phyloP scores from a whole-genome alignment of 1,284 basidiomycete species.

The Papiliotrema fonsecae region DNA sequence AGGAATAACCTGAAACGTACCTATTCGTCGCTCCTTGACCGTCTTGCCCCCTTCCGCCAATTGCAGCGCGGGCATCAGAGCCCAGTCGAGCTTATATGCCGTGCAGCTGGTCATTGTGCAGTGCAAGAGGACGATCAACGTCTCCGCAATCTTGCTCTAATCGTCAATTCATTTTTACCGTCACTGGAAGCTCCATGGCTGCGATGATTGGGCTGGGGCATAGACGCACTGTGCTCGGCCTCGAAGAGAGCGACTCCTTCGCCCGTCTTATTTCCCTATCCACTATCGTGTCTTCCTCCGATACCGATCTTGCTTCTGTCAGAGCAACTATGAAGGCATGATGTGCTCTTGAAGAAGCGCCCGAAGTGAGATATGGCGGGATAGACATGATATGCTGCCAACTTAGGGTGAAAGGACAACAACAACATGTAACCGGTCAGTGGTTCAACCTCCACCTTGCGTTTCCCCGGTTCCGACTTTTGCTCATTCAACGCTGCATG shows the following conservation, averaged over 20 bases:
- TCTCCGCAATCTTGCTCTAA: slow-evolving; percentile 30
- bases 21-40: slow-evolving; percentile 27
- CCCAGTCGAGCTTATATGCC: slow-evolving; percentile 21
- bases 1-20: slow-evolving; percentile 17
- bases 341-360: slow-evolving; percentile 40
- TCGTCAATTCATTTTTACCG: not conserved
- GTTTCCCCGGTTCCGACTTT: not conserved
- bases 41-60: slow-evolving; percentile 36
- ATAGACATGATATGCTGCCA: slow-evolving; percentile 9
- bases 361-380: slow-evolving; percentile 40
- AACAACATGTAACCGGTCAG: too few species aligned
- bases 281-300: slow-evolving; percentile 30
- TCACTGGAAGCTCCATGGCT: not conserved
- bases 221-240: slow-evolving; percentile 20
- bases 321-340: slow-evolving; percentile 36
- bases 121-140: slow-evolving; percentile 37
- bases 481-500: not conserved
- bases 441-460: too few species aligned
- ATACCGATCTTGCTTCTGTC: slow-evolving; percentile 20
- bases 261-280: slow-evolving; percentile 18
- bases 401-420: not conserved
- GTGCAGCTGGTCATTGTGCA: slow-evolving; percentile 6
- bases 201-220: not conserved
- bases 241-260: slow-evolving; percentile 9
- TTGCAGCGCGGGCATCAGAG: slow-evolving; percentile 38